Conservation (phyloP, 129 eudicot species). For the Sambucus nigra region DNA sequence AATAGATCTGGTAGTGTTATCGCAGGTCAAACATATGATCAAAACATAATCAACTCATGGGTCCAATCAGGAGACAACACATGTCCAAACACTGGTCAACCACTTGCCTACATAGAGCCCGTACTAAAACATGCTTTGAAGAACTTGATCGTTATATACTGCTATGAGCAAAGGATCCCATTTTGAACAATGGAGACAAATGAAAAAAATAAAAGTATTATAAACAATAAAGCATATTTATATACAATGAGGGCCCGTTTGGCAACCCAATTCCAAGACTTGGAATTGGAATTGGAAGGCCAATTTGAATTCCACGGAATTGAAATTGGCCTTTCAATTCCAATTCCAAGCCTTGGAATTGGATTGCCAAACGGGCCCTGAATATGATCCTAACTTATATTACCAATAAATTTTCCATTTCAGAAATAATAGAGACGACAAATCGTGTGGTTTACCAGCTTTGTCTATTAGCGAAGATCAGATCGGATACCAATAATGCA, state of each 20-base stretch:
- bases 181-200: slow-evolving; percentile 40
- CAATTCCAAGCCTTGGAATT: too few relatives aligned
- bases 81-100: slow-evolving; percentile 79
- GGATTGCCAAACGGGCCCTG: too few relatives aligned
- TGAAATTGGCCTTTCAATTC: too few relatives aligned
- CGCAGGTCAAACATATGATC: slow-evolving; percentile 81
- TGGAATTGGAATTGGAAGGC: too few relatives aligned
- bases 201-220: slow-evolving; percentile 24
- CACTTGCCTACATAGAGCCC: slow-evolving; percentile 39
- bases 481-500: slow-evolving; percentile 50
- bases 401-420: slow-evolving; percentile 34
- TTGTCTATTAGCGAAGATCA: slow-evolving; percentile 65
- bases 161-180: slow-evolving; percentile 43
- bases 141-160: slow-evolving; percentile 63
- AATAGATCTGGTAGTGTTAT: slow-evolving; percentile 65
- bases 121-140: slow-evolving; percentile 69
- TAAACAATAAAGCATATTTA: slow-evolving; percentile 44
- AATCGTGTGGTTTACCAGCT: slow-evolving; percentile 69
- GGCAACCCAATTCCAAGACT: too few relatives aligned
- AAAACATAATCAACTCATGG: slow-evolving; percentile 60
- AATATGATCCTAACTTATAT: slow-evolving; percentile 51
- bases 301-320: too few relatives aligned
- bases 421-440: too few relatives aligned
- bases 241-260: slow-evolving; percentile 62
- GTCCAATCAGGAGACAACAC: slow-evolving; percentile 61